phyloP scores from a whole-genome alignment of 2,329 filamentous ascomycete species.

The Fusarium buxicola region DNA sequence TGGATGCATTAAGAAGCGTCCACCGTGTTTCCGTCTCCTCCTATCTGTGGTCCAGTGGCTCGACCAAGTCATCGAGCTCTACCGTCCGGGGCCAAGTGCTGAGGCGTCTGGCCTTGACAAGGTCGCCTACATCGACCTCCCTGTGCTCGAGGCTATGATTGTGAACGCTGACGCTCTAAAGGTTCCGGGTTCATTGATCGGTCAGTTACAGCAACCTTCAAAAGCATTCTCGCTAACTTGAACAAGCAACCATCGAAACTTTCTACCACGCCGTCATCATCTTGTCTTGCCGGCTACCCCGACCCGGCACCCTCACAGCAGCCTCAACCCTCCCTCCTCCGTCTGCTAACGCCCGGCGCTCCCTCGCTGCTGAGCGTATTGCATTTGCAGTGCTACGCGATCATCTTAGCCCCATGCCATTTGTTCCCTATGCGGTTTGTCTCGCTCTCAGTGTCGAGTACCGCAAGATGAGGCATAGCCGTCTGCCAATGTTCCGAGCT shows the following conservation, averaged over 20 bases:
- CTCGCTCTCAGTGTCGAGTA: slow-evolving; percentile 72
- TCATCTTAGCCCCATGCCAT: slow-evolving; percentile 65
- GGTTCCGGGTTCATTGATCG: slow-evolving; percentile 61
- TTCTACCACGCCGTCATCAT: slow-evolving; percentile 74
- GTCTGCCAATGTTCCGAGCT: slow-evolving; percentile 67
- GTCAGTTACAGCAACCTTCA: slow-evolving; percentile 48
- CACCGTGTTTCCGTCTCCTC: slow-evolving; percentile 67
- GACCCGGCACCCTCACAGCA: slow-evolving; percentile 53
- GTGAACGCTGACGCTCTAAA: slow-evolving; percentile 64
- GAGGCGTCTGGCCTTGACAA: slow-evolving; percentile 56
- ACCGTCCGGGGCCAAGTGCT: slow-evolving; percentile 63
- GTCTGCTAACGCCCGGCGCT: slow-evolving; percentile 67
- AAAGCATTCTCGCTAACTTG: slow-evolving; percentile 31
- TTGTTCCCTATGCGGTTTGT: slow-evolving; percentile 71
- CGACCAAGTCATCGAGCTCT: slow-evolving; percentile 69
- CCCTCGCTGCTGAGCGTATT: slow-evolving; percentile 68
- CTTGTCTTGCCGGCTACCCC: slow-evolving; percentile 67
- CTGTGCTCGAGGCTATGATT: slow-evolving; percentile 68
- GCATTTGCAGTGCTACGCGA: slow-evolving; percentile 65
- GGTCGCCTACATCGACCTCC: slow-evolving; percentile 63
- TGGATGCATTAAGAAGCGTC: slow-evolving; percentile 61
- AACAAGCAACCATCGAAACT: slow-evolving; percentile 67
- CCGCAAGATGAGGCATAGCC: slow-evolving; percentile 72
- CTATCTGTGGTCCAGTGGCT: slow-evolving; percentile 66
- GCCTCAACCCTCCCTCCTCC: slow-evolving; percentile 59